Conservation (phyloP, 805 yeast species). For the Ogataea minuta region DNA sequence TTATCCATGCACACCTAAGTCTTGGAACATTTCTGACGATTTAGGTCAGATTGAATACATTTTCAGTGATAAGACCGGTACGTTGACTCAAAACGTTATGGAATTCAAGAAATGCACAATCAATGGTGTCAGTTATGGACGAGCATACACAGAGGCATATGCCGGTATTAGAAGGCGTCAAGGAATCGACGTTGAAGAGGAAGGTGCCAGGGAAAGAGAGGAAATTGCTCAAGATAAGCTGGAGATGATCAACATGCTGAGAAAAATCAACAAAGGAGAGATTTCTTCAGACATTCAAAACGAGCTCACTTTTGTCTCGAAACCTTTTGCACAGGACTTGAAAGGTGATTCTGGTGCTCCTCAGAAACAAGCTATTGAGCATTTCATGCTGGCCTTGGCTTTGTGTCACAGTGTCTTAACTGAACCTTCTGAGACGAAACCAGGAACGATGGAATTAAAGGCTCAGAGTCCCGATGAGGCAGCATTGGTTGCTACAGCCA, state of each 20-base stretch:
- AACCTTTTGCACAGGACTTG: slow-evolving; percentile 62
- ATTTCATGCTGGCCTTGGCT: slow-evolving; percentile 74
- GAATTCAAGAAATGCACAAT: slow-evolving; percentile 81
- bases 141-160: slow-evolving; percentile 80
- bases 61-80: slow-evolving; percentile 83
- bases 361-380: slow-evolving; percentile 62
- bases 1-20: slow-evolving; percentile 79
- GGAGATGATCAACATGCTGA: slow-evolving; percentile 52
- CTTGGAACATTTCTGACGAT: slow-evolving; percentile 86
- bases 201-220: slow-evolving; percentile 48
- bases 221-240: slow-evolving; percentile 56
- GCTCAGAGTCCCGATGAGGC: slow-evolving; percentile 90
- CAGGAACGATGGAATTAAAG: slow-evolving; percentile 54
- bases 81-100: slow-evolving; percentile 81
- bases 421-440: slow-evolving; percentile 61
- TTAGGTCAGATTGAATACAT: slow-evolving; percentile 83
- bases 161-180: slow-evolving; percentile 77
- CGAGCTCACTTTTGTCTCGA: slow-evolving; percentile 68
- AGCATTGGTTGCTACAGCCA: slow-evolving; percentile 78
- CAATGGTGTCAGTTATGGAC: slow-evolving; percentile 68
- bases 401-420: slow-evolving; percentile 76
- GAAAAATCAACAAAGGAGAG: slow-evolving; percentile 34
- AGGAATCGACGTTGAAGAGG: slow-evolving; percentile 71
- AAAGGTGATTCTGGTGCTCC: slow-evolving; percentile 46
- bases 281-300: slow-evolving; percentile 41